phyloP scores from a whole-genome alignment of 1,284 basidiomycete genomes.

The Puccinia coronata region DNA sequence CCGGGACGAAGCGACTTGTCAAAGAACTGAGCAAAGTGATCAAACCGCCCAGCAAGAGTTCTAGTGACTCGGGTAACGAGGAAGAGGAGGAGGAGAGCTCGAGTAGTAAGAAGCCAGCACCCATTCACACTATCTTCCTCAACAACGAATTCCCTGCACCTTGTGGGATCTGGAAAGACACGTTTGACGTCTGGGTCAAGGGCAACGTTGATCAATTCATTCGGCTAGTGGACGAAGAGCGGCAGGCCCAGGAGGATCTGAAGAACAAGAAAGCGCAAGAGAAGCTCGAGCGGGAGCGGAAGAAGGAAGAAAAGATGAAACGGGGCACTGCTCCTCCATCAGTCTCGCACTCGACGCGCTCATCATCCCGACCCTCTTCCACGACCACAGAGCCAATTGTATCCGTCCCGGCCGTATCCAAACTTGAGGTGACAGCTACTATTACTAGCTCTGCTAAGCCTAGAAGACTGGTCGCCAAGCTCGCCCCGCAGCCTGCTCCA shows the following conservation, averaged over 20 bases:
- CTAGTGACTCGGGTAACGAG: conserved; percentile 30
- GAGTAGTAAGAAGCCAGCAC: conserved; percentile 58
- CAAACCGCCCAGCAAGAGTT: conserved; percentile 55
- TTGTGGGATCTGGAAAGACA: conserved; percentile 80
- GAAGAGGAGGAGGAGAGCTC: conserved; percentile 54
- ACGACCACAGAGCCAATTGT: neutral
- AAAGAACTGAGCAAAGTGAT: conserved; percentile 85
- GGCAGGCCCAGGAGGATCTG: conserved; percentile 9
- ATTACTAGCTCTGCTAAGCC: neutral
- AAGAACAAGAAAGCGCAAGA: conserved; percentile 35
- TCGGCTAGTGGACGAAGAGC: conserved; percentile 54
- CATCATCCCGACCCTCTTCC: neutral
- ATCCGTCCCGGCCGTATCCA: neutral
- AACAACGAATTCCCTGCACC: conserved; percentile 87
- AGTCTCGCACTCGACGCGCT: neutral
- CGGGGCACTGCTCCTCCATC: too few species aligned
- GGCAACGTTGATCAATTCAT: conserved; percentile 84
- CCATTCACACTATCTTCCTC: conserved; percentile 75
- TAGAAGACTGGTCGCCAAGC: neutral
- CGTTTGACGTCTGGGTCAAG: conserved; percentile 87
- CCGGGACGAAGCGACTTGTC: conserved; percentile 88
- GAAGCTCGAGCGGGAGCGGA: conserved; percentile 29
- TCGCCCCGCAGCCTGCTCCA: neutral
- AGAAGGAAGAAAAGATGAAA: conserved; percentile 33
- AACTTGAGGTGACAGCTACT: neutral